These are phyloP conservation scores for Crepidotus variabilis DNA, from an alignment of 768 basidiomycete genomes.

Conservation along the genomic window DNA sequence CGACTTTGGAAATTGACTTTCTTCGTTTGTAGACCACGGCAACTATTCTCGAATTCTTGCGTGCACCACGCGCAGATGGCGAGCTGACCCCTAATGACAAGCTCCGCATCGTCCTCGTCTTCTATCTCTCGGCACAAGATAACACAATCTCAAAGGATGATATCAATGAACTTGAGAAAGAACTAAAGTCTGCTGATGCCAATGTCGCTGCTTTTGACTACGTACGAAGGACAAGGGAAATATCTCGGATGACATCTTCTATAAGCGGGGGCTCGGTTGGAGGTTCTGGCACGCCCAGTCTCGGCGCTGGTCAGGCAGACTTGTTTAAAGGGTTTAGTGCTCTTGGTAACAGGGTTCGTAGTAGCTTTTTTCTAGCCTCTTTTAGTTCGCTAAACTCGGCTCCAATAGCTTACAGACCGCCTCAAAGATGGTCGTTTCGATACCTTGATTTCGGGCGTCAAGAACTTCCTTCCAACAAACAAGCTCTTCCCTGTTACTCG, in stretches of 20 bases:
- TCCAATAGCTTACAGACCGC: conserved; percentile 77
- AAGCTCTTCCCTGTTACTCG: conserved; percentile 92
- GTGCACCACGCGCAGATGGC: conserved; percentile 62
- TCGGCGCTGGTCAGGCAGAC: conserved; percentile 73
- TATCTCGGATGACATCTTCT: conserved; percentile 86
- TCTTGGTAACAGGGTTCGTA: conserved; percentile 77
- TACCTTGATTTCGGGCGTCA: conserved; percentile 95
- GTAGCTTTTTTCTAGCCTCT: neutral
- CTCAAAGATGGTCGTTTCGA: conserved; percentile 96
- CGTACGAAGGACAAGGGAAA: conserved; percentile 86
- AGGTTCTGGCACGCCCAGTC: conserved; percentile 62
- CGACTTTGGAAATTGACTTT: neutral
- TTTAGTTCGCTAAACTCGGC: conserved; percentile 1
- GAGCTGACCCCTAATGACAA: conserved; percentile 77
- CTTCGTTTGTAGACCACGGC: conserved; percentile 53
- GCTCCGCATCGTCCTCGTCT: conserved; percentile 91
- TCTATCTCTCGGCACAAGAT: conserved; percentile 86
- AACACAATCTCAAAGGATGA: conserved; percentile 85
- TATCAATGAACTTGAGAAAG: conserved; percentile 80
- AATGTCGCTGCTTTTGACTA: conserved; percentile 87
- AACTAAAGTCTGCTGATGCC: conserved; percentile 78
- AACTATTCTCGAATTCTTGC: conserved; percentile 84
- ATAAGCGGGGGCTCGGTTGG: conserved; percentile 43
- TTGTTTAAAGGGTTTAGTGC: conserved; percentile 93
- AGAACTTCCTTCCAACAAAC: conserved; percentile 94